Evolutionary conservation across 257 asterid genomes (phyloP), one percentile per base, ranked within the genome.

Genomic region (Mentha longifolia): DNA sequence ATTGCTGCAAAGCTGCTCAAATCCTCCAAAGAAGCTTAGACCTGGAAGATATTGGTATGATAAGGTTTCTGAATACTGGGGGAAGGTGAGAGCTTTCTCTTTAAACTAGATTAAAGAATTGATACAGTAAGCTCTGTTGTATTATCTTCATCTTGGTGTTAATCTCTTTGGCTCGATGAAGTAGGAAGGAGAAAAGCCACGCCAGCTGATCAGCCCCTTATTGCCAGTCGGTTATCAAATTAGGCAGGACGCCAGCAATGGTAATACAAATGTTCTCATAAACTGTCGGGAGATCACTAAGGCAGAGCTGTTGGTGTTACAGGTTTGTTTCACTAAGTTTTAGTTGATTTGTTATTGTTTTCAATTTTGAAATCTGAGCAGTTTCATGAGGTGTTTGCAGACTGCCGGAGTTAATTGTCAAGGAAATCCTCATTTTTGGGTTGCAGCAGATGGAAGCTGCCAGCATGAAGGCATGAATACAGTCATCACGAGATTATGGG

Each of bases 21-120:
- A 85, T 68, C 98, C 97, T 71, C 98, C 98, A 0, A 91, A 86
- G 84, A 94, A 85, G 77, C 82, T 94, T 54, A 84, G 71, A 78
- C 97, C 97, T 9, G 98, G 97, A 70, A 80, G 54, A 11, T 94
- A 91, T 70, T 94, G 98, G 98, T 94, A 94, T 51, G 97, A 94
- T 73, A 89, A 80, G 76, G 84, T 81, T 6, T 77, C 95, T 12
- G 98, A 97, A 65, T 85, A 80, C 67, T 94, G 98, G 98, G 98
- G 98, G 71, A 94, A 85, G 96, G 98, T 94, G 78, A 77, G 80
- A 60, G 67, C n/a, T 56, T 5, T 62, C 63, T 11, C 61, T 22
- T 22, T 56, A 25, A 35, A 28, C 63, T 31, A 35, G 45, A 43
- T 9, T 30, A 13, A 11, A 33, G 14, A 12, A 63, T 47, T 22